Conservation (phyloP, 768 basidiomycete species). For the Mycena venus region DNA sequence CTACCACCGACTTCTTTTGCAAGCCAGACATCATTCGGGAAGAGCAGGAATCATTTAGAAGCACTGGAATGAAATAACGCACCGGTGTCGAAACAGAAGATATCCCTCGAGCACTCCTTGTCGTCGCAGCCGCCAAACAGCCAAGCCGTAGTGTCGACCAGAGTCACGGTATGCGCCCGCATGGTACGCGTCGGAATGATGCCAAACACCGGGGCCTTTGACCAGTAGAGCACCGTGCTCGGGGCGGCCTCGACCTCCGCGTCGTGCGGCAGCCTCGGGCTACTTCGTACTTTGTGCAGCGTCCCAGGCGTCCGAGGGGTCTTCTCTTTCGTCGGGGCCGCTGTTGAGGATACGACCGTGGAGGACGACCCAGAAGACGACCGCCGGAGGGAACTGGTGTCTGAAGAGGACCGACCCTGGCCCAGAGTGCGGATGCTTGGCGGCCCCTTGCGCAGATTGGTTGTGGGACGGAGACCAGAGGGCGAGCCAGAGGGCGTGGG, state of each 20-base stretch:
- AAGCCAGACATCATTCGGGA: no score
- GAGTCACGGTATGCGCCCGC: constrained; percentile 87
- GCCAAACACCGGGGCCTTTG: constrained; percentile 85
- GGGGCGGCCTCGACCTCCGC: constrained; percentile 72
- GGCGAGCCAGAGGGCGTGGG: constrained; percentile 36
- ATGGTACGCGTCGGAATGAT: constrained; percentile 73
- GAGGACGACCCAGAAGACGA: constrained; percentile 36
- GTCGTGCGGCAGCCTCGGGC: constrained; percentile 73
- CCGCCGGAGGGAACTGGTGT: constrained; percentile 26
- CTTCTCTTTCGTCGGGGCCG: constrained; percentile 31
- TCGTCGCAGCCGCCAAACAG: constrained; percentile 93
- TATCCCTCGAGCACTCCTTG: constrained; percentile 77
- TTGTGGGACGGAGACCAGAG: constrained; percentile 25
- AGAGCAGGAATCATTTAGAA: no score
- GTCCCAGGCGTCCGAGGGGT: constrained; percentile 34
- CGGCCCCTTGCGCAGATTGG: constrained; percentile 35
- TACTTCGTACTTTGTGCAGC: constrained; percentile 56
- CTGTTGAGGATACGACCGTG: constrained; percentile 13
- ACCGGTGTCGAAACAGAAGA: constrained; percentile 92
- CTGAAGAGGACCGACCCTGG: constrained; percentile 29
- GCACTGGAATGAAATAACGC: constrained; percentile 26
- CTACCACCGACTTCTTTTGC: no score
- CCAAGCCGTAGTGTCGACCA: constrained; percentile 89
- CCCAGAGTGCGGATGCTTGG: constrained; percentile 54
- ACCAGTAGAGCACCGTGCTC: constrained; percentile 89